These are phyloP conservation scores for Salix viminalis DNA, from an alignment of 345 rosid genomes.

Conservation along the genomic window DNA sequence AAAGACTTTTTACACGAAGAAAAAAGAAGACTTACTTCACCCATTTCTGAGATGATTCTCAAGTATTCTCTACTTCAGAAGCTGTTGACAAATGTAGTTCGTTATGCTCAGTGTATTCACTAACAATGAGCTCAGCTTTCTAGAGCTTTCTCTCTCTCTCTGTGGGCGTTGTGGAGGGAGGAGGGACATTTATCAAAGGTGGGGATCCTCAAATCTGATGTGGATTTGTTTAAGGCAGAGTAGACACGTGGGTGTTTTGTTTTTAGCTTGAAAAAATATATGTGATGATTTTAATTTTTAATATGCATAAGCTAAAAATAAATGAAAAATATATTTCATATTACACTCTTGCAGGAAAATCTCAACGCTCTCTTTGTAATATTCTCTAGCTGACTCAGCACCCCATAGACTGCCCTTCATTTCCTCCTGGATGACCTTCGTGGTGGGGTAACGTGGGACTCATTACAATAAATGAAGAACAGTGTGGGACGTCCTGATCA, in stretches of 20 bases:
- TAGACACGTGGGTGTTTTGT: too few species aligned
- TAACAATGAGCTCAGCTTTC: background rate
- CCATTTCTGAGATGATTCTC: slow-evolving; percentile 35
- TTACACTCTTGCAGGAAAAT: too few species aligned
- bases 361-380: background rate
- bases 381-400: slow-evolving; percentile 33
- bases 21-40: slow-evolving; percentile 34
- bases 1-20: background rate
- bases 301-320: too few species aligned
- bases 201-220: slow-evolving; percentile 27
- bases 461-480: background rate
- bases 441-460: background rate
- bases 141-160: slow-evolving; percentile 1
- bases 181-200: slow-evolving; percentile 9
- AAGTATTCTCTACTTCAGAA: background rate
- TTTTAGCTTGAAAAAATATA: too few species aligned
- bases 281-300: too few species aligned
- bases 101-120: background rate
- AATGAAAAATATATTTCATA: too few species aligned
- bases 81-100: background rate
- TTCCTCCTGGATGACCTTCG: background rate
- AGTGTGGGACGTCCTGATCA: background rate
- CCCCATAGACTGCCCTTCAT: slow-evolving; percentile 14
- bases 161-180: slow-evolving; percentile 11
- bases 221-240: slow-evolving; percentile 24